These are phyloP conservation scores for Pigoraptor vietnamica DNA, from an alignment of 78 protist genomes.

Conservation along the genomic window DNA sequence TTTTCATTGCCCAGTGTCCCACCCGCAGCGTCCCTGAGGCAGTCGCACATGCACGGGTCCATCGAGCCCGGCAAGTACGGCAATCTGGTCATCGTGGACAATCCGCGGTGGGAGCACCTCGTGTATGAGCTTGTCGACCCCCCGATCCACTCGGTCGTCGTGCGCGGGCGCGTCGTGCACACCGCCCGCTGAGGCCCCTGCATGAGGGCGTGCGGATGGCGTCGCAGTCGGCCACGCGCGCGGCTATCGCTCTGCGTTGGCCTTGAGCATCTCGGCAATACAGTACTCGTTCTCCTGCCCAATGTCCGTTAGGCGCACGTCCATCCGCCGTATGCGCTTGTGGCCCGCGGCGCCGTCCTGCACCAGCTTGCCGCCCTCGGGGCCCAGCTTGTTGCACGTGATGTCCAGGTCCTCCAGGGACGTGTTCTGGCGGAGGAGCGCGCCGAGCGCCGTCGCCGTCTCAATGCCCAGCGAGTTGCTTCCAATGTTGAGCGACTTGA, in stretches of 20 bases:
- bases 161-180: slow-evolving; percentile 56
- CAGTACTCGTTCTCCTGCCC: background rate
- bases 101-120: slow-evolving; percentile 76
- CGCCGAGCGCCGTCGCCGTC: background rate
- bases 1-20: background rate
- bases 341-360: background rate
- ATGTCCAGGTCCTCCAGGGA: background rate
- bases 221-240: background rate
- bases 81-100: slow-evolving; percentile 58
- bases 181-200: background rate
- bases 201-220: background rate
- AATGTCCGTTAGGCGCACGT: background rate
- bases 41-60: slow-evolving; percentile 55
- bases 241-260: background rate
- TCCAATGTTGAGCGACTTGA: background rate
- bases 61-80: slow-evolving; percentile 70
- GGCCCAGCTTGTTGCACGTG: background rate
- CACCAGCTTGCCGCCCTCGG: background rate
- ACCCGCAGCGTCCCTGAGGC: slow-evolving; percentile 41
- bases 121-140: slow-evolving; percentile 73
- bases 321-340: background rate
- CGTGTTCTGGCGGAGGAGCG: background rate
- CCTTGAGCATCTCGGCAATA: background rate
- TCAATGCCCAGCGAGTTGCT: background rate
- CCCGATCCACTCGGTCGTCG: slow-evolving; percentile 62